Evolutionary conservation across 1,284 basidiomycete species (phyloP), one percentile per base, ranked within the genome.

Genomic region (Clitocybe nebularis): DNA sequence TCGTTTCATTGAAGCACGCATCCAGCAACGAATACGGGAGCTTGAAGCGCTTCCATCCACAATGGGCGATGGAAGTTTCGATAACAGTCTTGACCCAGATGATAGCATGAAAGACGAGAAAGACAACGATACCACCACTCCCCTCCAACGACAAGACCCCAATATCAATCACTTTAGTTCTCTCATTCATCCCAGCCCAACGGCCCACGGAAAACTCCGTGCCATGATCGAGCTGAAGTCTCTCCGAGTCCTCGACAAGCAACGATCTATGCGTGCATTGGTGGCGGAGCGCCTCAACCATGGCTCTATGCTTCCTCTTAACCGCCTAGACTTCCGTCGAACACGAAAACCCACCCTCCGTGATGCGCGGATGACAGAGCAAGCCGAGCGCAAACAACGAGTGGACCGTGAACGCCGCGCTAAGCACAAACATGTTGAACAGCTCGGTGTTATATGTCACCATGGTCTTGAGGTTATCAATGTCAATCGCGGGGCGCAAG

Each of bases 401-500:
- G 75, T 81, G 5, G 94, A 99, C 52, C 84, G 94, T 16, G 95
- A 99, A 66, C 84, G 86, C 39, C 83, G 91, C 24, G 93, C 93
- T 36, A 96, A 98, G 65, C 89, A 93, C 71, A 94, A 96, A 60
- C 96, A 99, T 59, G 80, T 96, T 57, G 91, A 95, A 56, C 94
- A 98, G 60, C 87, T 99, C 57, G 75, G 74, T 36, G 80, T 90
- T 48, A 97, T 99, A 56, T 89, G 85, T 61, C 68, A 75, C 35
- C 96, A 99, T 61, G 93, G 93, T 1, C 77, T 77, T 44, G 84
- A 90, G 36, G 70, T 93, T 36, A 67, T 87, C 35, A 72, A 74
- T 4, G 79, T 73, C 35, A 83, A 83, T 56, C 73, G 80, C 44
- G 58, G 66, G 30, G 75, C 81, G 24, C 76, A 87, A 59, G 89